A percentile compares a stretch with the other conserved stretches of the same genome.
phyloP scores from a whole-genome alignment of 495 filamentous ascomycete species.

The Penicillium ucsense region DNA sequence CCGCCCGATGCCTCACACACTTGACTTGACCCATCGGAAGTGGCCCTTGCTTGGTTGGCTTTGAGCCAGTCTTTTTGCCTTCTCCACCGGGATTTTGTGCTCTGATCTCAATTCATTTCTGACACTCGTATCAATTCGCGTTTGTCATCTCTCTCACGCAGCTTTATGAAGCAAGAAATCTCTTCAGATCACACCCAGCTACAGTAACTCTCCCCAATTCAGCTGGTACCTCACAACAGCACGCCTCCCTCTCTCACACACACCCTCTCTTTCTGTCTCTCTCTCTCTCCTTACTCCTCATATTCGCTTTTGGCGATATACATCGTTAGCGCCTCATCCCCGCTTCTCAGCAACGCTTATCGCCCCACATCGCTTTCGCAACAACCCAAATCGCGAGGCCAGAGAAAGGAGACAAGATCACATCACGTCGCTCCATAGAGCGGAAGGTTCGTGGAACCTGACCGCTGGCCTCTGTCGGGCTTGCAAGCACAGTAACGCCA shows the following conservation, averaged over 20 bases:
- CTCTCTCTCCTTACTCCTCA: not conserved
- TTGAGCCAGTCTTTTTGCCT: conserved; percentile 7
- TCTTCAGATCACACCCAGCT: no score
- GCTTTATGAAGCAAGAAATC: no score
- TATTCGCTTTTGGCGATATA: conserved; percentile 1
- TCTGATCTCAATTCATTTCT: conserved; percentile 1
- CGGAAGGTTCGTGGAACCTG: conserved; percentile 18
- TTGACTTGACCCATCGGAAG: not conserved
- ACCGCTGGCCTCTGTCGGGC: conserved; percentile 15
- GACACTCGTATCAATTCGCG: no score
- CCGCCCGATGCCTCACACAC: not conserved
- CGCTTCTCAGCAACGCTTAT: conserved; percentile 11
- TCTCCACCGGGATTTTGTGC: conserved; percentile 7
- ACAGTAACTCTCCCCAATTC: no score
- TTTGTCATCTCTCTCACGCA: no score
- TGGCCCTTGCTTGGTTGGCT: not conserved
- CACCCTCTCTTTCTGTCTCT: not conserved
- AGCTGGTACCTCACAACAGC: no score
- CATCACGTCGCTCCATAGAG: not conserved
- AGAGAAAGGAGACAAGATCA: not conserved
- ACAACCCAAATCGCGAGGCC: conserved; percentile 3
- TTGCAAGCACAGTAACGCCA: conserved; percentile 7
- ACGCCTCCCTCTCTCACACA: no score
- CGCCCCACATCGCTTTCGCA: conserved; percentile 12
- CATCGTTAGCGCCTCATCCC: conserved; percentile 5